Evolutionary conservation across 148 eudicot genomes (phyloP), one percentile per base, ranked within the genome.

Genomic region (Fagopyrum tataricum): DNA sequence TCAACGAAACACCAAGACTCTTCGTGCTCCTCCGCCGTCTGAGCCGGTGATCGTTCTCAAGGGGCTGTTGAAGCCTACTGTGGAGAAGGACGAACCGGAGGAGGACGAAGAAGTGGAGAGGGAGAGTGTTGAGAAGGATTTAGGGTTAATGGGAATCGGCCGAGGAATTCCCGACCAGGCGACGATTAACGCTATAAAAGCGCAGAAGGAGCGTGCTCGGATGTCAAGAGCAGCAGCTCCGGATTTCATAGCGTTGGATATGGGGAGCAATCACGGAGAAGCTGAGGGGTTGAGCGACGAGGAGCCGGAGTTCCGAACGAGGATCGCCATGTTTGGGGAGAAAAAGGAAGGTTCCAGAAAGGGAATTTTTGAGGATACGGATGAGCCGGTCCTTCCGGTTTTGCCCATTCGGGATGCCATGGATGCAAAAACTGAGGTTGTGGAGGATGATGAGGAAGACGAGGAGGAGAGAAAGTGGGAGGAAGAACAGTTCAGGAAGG

Each of bases 391-490:
- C 18, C 2, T 11, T 11, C 72, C 52, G 20, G 72, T 39, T 67
- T 37, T 67, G 74, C 75, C 75, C 7, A 21, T 51, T 10, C 85
- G 76, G 41, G 77, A 18, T 26, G 12, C 42, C 15, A 37, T 24
- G 51, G 51, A 70, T 14, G 51, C 20, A 10, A 64, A 23, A 14
- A 5, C 42, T 15, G 69, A 64, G 42, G 69, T 37, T 23, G 78
- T 81, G 52, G 84, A 67, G 67, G 88, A 76, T 67, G 90, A 83
- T 14, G 90, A 88, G 14, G 98, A 90, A 44, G 98, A 93, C 31
- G 98, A 91, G 76, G 98, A 91, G 81, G 98, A 91, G 24, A 90
- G 88, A 79, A 84, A 82, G 76, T 95, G 97, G 98, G 97, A 91
- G 71, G 97, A 91, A 73, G 98, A 91, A 80, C 97, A 91, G 74